A percentile compares a stretch with the other conserved stretches of the same genome.
phyloP scores from a whole-genome alignment of 2,329 filamentous ascomycete species.

The Aspergillus ochraceus region DNA sequence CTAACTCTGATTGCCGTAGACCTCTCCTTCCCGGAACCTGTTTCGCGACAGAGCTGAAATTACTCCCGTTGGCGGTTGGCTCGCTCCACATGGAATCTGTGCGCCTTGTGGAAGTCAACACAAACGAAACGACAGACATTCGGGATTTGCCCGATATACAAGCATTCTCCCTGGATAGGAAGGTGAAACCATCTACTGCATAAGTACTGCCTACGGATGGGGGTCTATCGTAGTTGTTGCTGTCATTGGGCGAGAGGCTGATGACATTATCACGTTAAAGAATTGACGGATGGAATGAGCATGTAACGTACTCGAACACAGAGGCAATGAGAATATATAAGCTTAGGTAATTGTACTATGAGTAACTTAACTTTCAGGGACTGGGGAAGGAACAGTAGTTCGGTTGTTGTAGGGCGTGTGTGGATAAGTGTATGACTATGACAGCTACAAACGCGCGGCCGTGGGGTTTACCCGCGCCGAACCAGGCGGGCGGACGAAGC shows the following conservation, averaged over 20 bases:
- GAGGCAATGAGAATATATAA: not conserved
- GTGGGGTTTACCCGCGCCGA: not conserved
- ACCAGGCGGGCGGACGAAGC: constrained; percentile 1
- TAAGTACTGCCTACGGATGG: not conserved
- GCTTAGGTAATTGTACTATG: not conserved
- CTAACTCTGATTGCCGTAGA: constrained; percentile 31
- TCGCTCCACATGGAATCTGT: constrained; percentile 54
- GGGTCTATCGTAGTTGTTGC: not conserved
- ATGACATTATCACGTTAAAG: not conserved
- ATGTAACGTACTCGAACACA: not conserved
- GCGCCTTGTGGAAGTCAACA: constrained; percentile 56
- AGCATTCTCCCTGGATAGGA: constrained; percentile 29
- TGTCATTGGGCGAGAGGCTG: not conserved
- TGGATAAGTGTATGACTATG: not conserved
- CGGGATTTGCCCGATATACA: constrained; percentile 58
- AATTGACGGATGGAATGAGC: not conserved
- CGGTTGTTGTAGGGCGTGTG: too few relatives aligned
- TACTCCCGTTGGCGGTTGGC: constrained; percentile 53
- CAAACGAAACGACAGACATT: constrained; percentile 57
- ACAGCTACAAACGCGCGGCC: not conserved
- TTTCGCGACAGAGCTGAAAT: constrained; percentile 56
- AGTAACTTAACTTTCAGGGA: not conserved
- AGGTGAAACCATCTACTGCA: constrained; percentile 1
- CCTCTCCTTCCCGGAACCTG: constrained; percentile 56
- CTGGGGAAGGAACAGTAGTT: too few relatives aligned